Evolutionary conservation across 345 rosid genomes (phyloP).

Genomic region (Rhizophora mangle): DNA sequence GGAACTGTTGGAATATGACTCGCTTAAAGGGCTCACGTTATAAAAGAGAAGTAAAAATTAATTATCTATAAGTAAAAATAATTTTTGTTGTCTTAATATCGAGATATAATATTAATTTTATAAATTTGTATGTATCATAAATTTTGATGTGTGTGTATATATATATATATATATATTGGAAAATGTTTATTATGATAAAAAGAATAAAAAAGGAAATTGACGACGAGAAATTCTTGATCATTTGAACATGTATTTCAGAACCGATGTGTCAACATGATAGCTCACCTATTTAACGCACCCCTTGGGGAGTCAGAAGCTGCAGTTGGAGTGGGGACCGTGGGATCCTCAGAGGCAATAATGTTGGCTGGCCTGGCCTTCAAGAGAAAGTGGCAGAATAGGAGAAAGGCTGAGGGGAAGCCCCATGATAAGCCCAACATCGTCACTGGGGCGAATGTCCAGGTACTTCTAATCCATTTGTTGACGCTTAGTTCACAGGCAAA

Average conservation of each 20-base stretch:
- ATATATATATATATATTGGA: too few relatives aligned
- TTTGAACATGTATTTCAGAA: slow-evolving; percentile 13
- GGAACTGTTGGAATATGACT: too few relatives aligned
- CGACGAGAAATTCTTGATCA: not conserved
- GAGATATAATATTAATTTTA: too few relatives aligned
- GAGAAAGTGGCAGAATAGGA: slow-evolving; percentile 29
- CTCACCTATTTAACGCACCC: slow-evolving; percentile 29
- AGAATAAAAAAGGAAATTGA: too few relatives aligned
- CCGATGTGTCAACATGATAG: slow-evolving; percentile 35
- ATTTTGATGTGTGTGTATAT: too few relatives aligned
- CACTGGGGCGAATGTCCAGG: slow-evolving; percentile 35
- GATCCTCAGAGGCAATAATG: slow-evolving; percentile 37
- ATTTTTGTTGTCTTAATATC: too few relatives aligned
- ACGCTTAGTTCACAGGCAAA: too few relatives aligned
- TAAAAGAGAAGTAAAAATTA: too few relatives aligned
- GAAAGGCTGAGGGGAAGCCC: slow-evolving; percentile 27
- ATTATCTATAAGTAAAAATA: too few relatives aligned
- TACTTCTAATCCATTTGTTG: not conserved
- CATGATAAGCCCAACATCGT: slow-evolving; percentile 30
- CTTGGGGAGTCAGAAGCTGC: slow-evolving; percentile 32
- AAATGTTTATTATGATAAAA: too few relatives aligned
- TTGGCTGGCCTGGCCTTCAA: slow-evolving; percentile 34
- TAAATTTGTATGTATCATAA: too few relatives aligned
- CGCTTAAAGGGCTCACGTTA: too few relatives aligned
- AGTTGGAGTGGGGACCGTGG: slow-evolving; percentile 31